Base-by-base conservation (phyloP, 1,284 basidiomycete species). In the Ceratobasidium sp. region DNA sequence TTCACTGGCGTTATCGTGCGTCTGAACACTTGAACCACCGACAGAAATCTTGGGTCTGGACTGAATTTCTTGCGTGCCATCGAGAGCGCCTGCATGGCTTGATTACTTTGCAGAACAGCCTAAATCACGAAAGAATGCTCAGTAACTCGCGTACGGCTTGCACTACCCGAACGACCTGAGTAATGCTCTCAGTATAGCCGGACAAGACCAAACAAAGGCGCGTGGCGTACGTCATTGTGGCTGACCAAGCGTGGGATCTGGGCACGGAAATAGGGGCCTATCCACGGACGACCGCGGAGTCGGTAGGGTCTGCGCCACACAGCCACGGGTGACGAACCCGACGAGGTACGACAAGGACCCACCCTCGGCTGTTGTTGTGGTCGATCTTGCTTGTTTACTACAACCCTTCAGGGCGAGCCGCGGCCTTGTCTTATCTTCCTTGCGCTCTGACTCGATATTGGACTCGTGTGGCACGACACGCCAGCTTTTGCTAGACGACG, bases 161-260 rank as follows among this genome's bases (percentile, higher is more conserved):
- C n/a, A n/a, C n/a, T n/a, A n/a, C n/a, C n/a, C n/a, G n/a, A n/a
- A n/a, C n/a, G n/a, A n/a, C n/a, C n/a, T 40, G 33, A 62, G 28
- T 13, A 38, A 12, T 62, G n/a, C n/a, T n/a, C n/a, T n/a, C n/a
- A n/a, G n/a, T n/a, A n/a, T n/a, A 42, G 59, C 33, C 59, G 33
- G 59, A 38, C 33, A 23, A 2, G 5, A 23, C 12, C 40, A 66
- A 66, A 66, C 64, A 66, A 64, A 66, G 26, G 23, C 13, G 20
- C 3, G 42, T 66, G 64, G 46, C 46, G 64, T 66, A n/a, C 42
- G 42, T 46, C 40, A 66, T 26, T n/a, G n/a, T 7, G 61, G 64
- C 64, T 66, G 64, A 66, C 46, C 64, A 46, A 46, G 40, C 64
- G 64, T 66, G 64, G 64, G 46, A 66, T 66, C 64, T 46, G 64